A percentile compares a stretch with the other conserved stretches of the same genome.
These are phyloP conservation scores for Beta macrorhiza DNA, from an alignment of 179 eudicot species.

Conservation along the genomic window DNA sequence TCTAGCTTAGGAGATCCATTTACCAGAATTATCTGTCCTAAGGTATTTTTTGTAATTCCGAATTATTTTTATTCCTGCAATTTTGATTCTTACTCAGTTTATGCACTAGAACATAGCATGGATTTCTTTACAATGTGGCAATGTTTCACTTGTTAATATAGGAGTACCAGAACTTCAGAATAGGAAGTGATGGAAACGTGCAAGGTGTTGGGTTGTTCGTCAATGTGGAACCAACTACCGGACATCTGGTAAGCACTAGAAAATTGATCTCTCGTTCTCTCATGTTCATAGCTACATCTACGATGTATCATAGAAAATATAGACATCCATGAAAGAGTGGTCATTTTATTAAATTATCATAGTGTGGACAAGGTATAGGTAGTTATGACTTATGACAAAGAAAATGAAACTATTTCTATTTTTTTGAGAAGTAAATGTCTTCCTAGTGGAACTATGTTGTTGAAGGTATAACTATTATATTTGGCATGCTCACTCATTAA, in stretches of 20 bases:
- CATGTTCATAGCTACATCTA: not conserved
- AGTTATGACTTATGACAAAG: not conserved
- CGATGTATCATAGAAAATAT: not conserved
- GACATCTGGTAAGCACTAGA: conserved; percentile 63
- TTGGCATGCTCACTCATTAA: not conserved
- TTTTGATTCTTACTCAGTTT: not conserved
- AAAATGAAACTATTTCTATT: not conserved
- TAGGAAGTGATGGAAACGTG: conserved; percentile 91
- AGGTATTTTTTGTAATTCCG: conserved; percentile 42
- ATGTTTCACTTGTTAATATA: conserved; percentile 29
- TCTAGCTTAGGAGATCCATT: conserved; percentile 93
- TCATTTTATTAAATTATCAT: not conserved
- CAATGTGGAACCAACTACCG: conserved; percentile 70
- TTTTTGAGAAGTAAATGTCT: not conserved
- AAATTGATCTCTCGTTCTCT: not conserved
- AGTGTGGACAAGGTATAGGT: not conserved
- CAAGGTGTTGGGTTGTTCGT: conserved; percentile 94
- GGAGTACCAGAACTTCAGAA: conserved; percentile 93
- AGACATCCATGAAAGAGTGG: not conserved
- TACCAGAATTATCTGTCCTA: conserved; percentile 87
- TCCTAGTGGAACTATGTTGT: not conserved
- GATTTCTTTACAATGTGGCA: not conserved
- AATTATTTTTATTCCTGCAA: not conserved
- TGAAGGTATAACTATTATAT: not conserved
- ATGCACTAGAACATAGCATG: not conserved